These are phyloP conservation scores for Plenodomus biglobosus DNA, from an alignment of 2,329 filamentous ascomycete genomes.

Conservation along the genomic window DNA sequence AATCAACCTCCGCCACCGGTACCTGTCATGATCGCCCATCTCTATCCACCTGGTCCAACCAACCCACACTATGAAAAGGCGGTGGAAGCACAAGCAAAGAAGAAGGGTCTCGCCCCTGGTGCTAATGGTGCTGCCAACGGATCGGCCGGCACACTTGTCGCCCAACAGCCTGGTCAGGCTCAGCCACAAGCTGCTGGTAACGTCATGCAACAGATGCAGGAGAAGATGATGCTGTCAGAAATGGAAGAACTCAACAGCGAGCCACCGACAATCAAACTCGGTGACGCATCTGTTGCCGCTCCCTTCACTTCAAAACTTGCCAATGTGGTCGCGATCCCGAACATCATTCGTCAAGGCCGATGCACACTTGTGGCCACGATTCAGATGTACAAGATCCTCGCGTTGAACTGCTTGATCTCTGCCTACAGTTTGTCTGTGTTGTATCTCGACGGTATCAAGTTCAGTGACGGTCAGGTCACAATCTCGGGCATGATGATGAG, in stretches of 20 bases:
- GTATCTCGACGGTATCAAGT: conserved; percentile 98
- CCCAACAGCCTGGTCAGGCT: conserved; percentile 53
- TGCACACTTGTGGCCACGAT: conserved; percentile 98
- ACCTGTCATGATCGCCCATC: conserved; percentile 85
- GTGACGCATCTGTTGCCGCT: conserved; percentile 93
- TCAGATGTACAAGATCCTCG: conserved; percentile 99
- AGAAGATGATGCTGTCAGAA: conserved; percentile 86
- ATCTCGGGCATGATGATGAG: conserved; percentile 99
- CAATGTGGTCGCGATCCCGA: conserved; percentile 94
- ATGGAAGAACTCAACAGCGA: conserved; percentile 74
- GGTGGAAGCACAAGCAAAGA: conserved; percentile 79
- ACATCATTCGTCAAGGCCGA: conserved; percentile 96
- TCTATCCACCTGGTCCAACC: conserved; percentile 84
- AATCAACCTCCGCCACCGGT: conserved; percentile 92
- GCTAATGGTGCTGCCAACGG: conserved; percentile 46
- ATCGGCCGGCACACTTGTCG: conserved; percentile 20
- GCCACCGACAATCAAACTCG: conserved; percentile 93
- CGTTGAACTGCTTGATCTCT: conserved; percentile 95
- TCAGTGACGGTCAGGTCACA: conserved; percentile 95
- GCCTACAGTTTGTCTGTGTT: conserved; percentile 96
- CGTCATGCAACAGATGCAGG: conserved; percentile 68
- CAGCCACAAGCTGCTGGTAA: conserved; percentile 65
- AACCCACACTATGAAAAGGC: conserved; percentile 97
- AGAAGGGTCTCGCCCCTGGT: conserved; percentile 66
- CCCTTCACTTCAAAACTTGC: conserved; percentile 97